Conservation (phyloP, 495 filamentous ascomycete genomes). For the Staphylotrichum tortipilum region DNA sequence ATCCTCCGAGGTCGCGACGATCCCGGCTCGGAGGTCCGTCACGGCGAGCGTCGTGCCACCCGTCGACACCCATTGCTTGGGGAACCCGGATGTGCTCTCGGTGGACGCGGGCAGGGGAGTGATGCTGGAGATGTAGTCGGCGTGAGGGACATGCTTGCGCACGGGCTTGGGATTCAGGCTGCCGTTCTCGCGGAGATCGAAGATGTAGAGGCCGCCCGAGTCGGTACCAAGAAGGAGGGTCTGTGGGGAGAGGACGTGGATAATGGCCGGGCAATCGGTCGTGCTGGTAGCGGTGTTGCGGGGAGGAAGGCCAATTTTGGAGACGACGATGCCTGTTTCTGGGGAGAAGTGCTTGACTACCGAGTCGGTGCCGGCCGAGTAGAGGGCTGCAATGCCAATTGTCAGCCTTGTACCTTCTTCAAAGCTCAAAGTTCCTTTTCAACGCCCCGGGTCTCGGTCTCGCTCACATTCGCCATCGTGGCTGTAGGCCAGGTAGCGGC, state of each 20-base stretch:
- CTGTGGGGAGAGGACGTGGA: constrained; percentile 75
- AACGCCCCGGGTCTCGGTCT: too few relatives aligned
- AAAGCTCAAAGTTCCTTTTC: too few relatives aligned
- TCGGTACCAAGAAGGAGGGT: constrained; percentile 87
- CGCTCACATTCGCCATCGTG: constrained; percentile 56
- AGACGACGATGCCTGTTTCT: constrained; percentile 68
- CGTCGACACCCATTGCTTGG: constrained; percentile 87
- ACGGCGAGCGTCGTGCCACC: constrained; percentile 84
- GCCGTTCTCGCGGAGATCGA: constrained; percentile 70
- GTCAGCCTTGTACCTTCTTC: constrained; percentile 3
- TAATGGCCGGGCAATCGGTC: constrained; percentile 61
- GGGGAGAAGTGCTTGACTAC: constrained; percentile 79
- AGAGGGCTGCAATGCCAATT: constrained; percentile 46
- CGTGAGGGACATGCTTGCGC: constrained; percentile 76
- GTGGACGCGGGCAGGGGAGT: constrained; percentile 71
- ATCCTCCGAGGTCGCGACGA: constrained; percentile 78
- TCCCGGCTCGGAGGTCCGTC: constrained; percentile 74
- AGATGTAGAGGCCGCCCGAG: constrained; percentile 78
- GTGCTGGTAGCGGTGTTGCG: constrained; percentile 24
- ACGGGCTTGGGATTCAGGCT: constrained; percentile 53
- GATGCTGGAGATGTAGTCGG: constrained; percentile 87
- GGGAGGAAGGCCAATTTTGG: constrained; percentile 61
- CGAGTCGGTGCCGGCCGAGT: constrained; percentile 84
- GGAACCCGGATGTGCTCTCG: constrained; percentile 71
- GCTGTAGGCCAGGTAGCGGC: constrained; percentile 67